A percentile compares a stretch with the other conserved stretches of the same genome.
These are phyloP conservation scores for Clavariopsis aquatica DNA, from an alignment of 495 filamentous ascomycete species.

Conservation along the genomic window DNA sequence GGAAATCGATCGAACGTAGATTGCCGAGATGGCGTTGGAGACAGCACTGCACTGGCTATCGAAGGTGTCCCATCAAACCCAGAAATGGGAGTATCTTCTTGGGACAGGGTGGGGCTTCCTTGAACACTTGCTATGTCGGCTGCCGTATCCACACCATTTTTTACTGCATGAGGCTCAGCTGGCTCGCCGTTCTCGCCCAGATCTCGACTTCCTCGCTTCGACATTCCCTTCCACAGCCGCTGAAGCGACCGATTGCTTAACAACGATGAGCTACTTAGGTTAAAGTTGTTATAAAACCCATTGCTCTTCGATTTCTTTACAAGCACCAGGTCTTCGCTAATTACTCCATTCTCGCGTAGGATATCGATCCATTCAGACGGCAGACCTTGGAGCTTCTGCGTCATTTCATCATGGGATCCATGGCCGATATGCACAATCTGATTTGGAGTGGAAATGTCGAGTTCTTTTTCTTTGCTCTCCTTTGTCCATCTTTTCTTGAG, in stretches of 20 bases:
- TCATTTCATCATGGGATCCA: conserved; percentile 6
- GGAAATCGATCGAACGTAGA: too few species aligned
- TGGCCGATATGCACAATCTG: conserved; percentile 9
- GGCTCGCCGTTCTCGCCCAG: not conserved
- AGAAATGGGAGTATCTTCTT: not conserved
- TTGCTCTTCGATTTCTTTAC: conserved; percentile 12
- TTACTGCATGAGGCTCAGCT: not conserved
- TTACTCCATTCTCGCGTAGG: conserved; percentile 9
- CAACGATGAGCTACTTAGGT: conserved; percentile 14
- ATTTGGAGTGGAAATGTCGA: not conserved
- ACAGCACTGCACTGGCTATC: too few species aligned
- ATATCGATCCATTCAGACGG: not conserved
- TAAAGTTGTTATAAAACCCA: conserved; percentile 7
- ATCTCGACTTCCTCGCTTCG: not conserved
- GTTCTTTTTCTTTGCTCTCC: conserved; percentile 1
- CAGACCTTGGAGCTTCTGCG: conserved; percentile 6
- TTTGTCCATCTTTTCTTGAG: not conserved
- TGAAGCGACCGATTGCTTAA: conserved; percentile 13
- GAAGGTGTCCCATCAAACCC: not conserved
- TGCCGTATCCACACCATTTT: not conserved
- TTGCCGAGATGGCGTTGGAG: too few species aligned
- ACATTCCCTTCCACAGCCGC: conserved; percentile 8
- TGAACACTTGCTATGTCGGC: not conserved
- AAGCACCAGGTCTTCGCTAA: conserved; percentile 13
- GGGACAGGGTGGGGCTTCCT: not conserved